Percentiles rank a stretch among this genome's conserved stretches.
Conservation (phyloP, 352 stramenopile genomes). For the Albugo candida region DNA sequence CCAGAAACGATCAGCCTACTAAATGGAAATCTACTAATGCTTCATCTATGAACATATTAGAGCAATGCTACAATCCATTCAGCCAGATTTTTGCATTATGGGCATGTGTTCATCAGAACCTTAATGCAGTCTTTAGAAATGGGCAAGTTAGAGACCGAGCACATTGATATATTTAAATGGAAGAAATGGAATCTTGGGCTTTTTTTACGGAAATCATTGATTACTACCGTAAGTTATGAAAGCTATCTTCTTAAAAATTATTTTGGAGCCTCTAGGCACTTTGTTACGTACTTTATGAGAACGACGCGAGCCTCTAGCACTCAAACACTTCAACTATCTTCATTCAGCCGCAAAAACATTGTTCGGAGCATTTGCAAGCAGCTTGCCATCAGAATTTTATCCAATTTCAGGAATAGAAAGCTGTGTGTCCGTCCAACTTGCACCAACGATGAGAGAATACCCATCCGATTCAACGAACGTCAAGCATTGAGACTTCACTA, state of each 20-base stretch:
- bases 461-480: no score
- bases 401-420: background rate
- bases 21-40: slow-evolving; percentile 55
- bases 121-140: slow-evolving; percentile 16
- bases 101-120: slow-evolving; percentile 54
- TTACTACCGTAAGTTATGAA: slow-evolving; percentile 28
- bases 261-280: slow-evolving; percentile 14
- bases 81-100: slow-evolving; percentile 76
- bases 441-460: no score
- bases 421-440: no score
- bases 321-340: slow-evolving; percentile 64
- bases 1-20: slow-evolving; percentile 35
- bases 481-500: no score
- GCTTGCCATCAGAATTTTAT: slow-evolving; percentile 30
- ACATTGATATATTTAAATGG: slow-evolving; percentile 33
- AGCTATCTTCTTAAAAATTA: slow-evolving; percentile 25
- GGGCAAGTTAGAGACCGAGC: slow-evolving; percentile 13
- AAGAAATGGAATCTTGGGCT: slow-evolving; percentile 77
- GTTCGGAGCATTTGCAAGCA: slow-evolving; percentile 31
- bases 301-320: slow-evolving; percentile 40
- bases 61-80: slow-evolving; percentile 85
- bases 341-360: slow-evolving; percentile 52
- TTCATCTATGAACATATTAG: slow-evolving; percentile 77
- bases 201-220: slow-evolving; percentile 38
- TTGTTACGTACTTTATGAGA: slow-evolving; percentile 17